Evolutionary conservation across 192 early-diverging fungal species (phyloP).

Genomic region (Backusella circina): DNA sequence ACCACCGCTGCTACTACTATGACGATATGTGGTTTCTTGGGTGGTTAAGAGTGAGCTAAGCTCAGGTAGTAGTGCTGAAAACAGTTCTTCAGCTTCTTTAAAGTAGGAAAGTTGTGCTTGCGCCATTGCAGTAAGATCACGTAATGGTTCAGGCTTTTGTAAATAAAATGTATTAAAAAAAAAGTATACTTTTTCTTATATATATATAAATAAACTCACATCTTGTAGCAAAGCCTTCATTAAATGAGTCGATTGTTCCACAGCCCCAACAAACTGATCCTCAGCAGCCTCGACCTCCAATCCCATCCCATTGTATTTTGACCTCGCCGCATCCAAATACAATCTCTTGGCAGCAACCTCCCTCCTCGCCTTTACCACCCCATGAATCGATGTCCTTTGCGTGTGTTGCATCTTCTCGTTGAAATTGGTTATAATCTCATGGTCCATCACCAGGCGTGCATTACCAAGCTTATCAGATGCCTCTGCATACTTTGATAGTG

Average conservation of each 20-base stretch:
- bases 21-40: conserved; percentile 77
- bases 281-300: conserved; percentile 81
- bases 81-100: conserved; percentile 66
- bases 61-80: conserved; percentile 73
- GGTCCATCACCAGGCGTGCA: conserved; percentile 66
- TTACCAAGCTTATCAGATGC: conserved; percentile 82
- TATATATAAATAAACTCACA: conserved; percentile 4
- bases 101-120: conserved; percentile 78
- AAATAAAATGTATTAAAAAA: not conserved
- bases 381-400: conserved; percentile 62
- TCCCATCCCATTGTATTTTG: conserved; percentile 64
- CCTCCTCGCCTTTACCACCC: conserved; percentile 81
- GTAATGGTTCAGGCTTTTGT: conserved; percentile 68
- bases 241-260: conserved; percentile 87
- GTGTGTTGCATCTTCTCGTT: conserved; percentile 61
- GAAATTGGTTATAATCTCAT: conserved; percentile 65
- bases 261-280: conserved; percentile 88
- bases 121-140: conserved; percentile 76
- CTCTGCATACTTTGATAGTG: conserved; percentile 77
- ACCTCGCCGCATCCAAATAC: conserved; percentile 78
- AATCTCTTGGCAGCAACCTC: conserved; percentile 75
- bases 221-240: conserved; percentile 88
- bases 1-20: not conserved
- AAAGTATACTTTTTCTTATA: not conserved
- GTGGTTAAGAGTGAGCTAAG: conserved; percentile 87